Percentiles rank a stretch among this genome's conserved stretches.
phyloP scores from a whole-genome alignment of 768 basidiomycete genomes.

The Russula ochroleuca region DNA sequence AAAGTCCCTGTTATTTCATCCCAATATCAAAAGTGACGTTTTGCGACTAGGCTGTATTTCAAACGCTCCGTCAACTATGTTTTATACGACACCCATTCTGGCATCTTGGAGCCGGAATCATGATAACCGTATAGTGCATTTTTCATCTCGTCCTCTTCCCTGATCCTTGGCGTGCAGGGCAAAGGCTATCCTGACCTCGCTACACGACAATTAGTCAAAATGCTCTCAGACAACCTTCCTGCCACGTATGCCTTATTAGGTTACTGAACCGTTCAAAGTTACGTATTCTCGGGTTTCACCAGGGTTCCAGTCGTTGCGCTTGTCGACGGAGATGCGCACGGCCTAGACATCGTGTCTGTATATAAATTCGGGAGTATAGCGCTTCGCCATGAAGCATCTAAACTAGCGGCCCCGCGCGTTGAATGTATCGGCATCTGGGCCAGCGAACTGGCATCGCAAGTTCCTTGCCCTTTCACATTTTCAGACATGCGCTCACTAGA shows the following conservation, averaged over 20 bases:
- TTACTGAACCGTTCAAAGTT: background rate
- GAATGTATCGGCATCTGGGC: constrained; percentile 77
- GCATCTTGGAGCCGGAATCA: constrained; percentile 56
- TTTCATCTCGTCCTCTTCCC: background rate
- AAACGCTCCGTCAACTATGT: constrained; percentile 63
- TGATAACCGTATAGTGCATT: constrained; percentile 60
- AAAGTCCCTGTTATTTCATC: constrained; percentile 7
- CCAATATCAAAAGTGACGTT: background rate
- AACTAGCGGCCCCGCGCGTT: constrained; percentile 62
- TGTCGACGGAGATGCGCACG: constrained; percentile 90
- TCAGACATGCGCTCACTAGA: constrained; percentile 1
- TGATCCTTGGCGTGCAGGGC: constrained; percentile 51
- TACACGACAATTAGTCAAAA: constrained; percentile 78
- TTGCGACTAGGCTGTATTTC: constrained; percentile 81
- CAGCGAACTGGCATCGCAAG: constrained; percentile 63
- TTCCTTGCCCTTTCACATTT: constrained; percentile 1
- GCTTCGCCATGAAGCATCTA: constrained; percentile 66
- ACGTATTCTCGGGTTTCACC: background rate
- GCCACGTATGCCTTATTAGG: constrained; percentile 41
- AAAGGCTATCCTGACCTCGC: constrained; percentile 97
- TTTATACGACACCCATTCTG: constrained; percentile 48
- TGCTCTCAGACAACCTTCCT: constrained; percentile 63
- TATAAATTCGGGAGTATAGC: constrained; percentile 76
- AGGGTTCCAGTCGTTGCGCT: constrained; percentile 77
- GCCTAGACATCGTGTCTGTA: constrained; percentile 85